Percentiles rank a stretch among this genome's conserved stretches.
These are phyloP conservation scores for Diaporthe vaccinii DNA, from an alignment of 2,329 filamentous ascomycete genomes.

Conservation along the genomic window DNA sequence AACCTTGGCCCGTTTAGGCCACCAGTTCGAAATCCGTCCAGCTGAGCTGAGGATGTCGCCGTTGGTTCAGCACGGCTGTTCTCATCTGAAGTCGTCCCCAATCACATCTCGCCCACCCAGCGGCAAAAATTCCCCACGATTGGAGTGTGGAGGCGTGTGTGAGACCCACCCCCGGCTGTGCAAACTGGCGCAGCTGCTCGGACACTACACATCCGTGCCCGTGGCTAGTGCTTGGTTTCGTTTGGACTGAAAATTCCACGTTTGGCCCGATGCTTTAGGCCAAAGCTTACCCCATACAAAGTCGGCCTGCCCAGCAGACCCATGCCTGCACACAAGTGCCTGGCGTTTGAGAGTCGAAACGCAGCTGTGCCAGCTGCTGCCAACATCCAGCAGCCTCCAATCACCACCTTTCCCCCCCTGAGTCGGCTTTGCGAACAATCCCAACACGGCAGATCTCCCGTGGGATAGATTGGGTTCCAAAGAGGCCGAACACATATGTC, in stretches of 20 bases:
- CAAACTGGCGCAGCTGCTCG: conserved; percentile 11
- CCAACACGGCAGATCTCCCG: conserved; percentile 27
- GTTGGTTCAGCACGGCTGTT: conserved; percentile 21
- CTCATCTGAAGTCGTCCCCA: conserved; percentile 16
- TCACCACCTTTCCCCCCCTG: neutral
- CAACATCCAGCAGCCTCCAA: conserved; percentile 14
- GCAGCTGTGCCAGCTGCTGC: conserved; percentile 3
- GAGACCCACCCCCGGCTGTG: conserved; percentile 23
- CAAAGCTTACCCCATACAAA: conserved; percentile 22
- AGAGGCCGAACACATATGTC: conserved; percentile 20
- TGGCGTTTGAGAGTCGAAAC: conserved; percentile 31
- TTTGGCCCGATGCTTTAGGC: conserved; percentile 36
- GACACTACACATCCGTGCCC: conserved; percentile 28
- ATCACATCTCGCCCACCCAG: neutral
- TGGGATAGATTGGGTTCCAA: conserved; percentile 23
- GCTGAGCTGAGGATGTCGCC: conserved; percentile 8
- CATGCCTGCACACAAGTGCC: conserved; percentile 17
- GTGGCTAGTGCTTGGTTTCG: conserved; percentile 34
- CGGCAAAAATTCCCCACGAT: neutral
- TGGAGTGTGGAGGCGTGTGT: neutral
- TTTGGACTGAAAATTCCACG: conserved; percentile 38
- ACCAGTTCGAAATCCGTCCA: conserved; percentile 12
- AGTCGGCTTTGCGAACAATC: conserved; percentile 15
- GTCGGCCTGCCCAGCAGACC: conserved; percentile 8
- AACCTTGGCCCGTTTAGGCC: conserved; percentile 17